Evolutionary conservation across 768 basidiomycete genomes (phyloP).

Genomic region (Tricholoma terreum): DNA sequence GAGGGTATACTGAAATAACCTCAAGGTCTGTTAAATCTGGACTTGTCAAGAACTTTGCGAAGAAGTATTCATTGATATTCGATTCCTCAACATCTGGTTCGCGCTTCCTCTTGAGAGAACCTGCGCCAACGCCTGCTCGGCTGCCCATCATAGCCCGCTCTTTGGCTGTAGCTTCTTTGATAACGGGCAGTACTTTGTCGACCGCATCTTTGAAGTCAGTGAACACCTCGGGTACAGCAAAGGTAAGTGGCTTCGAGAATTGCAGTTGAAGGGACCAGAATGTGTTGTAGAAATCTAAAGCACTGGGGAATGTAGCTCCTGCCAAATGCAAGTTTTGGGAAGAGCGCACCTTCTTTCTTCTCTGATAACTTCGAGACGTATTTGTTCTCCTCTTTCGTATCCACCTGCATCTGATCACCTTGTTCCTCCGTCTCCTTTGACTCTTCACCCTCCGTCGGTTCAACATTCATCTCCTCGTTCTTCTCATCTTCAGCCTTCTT

Average conservation of each 20-base stretch:
- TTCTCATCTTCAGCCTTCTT: constrained; percentile 31
- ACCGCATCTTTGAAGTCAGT: constrained; percentile 67
- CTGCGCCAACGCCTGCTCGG: constrained; percentile 40
- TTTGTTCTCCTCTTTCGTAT: constrained; percentile 39
- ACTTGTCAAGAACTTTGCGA: constrained; percentile 90
- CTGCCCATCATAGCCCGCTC: constrained; percentile 88
- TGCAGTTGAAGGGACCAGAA: constrained; percentile 89
- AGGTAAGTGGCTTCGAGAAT: constrained; percentile 78
- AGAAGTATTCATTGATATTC: constrained; percentile 74
- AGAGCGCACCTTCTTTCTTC: constrained; percentile 60
- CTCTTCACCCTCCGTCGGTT: constrained; percentile 23
- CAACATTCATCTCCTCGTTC: constrained; percentile 29
- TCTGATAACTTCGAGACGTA: constrained; percentile 28
- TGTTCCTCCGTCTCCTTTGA: constrained; percentile 26
- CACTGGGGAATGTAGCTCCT: neutral
- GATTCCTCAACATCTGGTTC: constrained; percentile 56
- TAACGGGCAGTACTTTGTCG: constrained; percentile 68
- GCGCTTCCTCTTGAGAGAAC: constrained; percentile 61
- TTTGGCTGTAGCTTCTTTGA: constrained; percentile 84
- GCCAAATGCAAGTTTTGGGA: neutral
- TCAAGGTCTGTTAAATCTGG: constrained; percentile 86
- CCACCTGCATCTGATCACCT: constrained; percentile 62
- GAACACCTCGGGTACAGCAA: constrained; percentile 55
- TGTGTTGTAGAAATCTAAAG: constrained; percentile 72
- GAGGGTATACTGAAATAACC: constrained; percentile 39